phyloP scores from a whole-genome alignment of 2,329 filamentous ascomycete species.

The Aspergillus unguis region DNA sequence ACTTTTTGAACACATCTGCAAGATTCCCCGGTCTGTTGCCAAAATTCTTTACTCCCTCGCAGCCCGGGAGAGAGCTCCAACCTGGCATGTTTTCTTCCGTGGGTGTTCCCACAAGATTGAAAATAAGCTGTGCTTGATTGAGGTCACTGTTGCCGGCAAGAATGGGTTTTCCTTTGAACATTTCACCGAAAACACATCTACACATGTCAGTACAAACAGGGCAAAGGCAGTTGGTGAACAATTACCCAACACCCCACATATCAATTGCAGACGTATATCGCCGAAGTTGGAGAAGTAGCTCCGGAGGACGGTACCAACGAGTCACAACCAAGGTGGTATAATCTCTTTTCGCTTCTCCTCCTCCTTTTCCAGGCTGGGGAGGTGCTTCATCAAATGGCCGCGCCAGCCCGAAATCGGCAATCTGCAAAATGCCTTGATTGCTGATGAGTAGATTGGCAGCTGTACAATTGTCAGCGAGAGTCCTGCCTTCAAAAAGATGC shows the following conservation, averaged over 20 bases:
- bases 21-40: conserved; percentile 63
- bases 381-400: conserved; percentile 85
- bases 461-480: conserved; percentile 17
- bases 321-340: conserved; percentile 98
- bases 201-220: conserved; percentile 21
- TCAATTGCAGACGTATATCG: conserved; percentile 97
- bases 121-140: conserved; percentile 90
- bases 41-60: conserved; percentile 66
- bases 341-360: conserved; percentile 79
- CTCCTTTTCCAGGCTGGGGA: conserved; percentile 71
- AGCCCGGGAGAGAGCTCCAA: conserved; percentile 78
- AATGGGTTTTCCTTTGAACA: conserved; percentile 92
- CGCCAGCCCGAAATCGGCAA: conserved; percentile 94
- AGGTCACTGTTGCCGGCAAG: conserved; percentile 82
- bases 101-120: conserved; percentile 84
- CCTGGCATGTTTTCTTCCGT: conserved; percentile 90
- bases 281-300: conserved; percentile 81
- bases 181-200: conserved; percentile 96
- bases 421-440: conserved; percentile 88
- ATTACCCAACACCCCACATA: conserved; percentile 91
- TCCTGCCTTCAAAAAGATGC: neutral
- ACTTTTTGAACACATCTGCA: conserved; percentile 70
- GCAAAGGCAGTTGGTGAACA: neutral
- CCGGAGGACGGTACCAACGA: conserved; percentile 92
- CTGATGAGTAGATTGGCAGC: conserved; percentile 96